Evolutionary conservation across 2,329 filamentous ascomycete species (phyloP).

Genomic region (Talaromyces amestolkiae): DNA sequence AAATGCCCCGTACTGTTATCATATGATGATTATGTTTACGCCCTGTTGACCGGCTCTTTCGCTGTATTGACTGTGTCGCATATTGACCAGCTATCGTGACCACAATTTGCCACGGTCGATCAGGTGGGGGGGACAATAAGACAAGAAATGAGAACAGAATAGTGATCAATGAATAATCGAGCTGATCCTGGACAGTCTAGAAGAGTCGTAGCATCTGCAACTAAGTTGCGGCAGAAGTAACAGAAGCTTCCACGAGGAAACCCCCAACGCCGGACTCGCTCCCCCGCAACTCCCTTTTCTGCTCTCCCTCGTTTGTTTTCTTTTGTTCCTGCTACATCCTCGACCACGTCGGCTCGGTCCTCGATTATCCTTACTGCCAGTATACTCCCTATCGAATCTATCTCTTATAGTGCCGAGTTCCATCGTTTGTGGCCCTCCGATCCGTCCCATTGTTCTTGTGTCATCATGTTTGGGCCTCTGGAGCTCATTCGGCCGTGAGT

Average conservation of each 20-base stretch:
- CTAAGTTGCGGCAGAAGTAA: neutral
- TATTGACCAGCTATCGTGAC: neutral
- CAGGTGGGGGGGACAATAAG: neutral
- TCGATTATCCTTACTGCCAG: neutral
- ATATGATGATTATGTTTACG: neutral
- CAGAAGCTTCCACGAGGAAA: conserved; percentile 17
- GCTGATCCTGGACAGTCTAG: neutral
- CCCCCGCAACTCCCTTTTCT: conserved; percentile 17
- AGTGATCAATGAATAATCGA: neutral
- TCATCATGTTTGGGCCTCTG: conserved; percentile 14
- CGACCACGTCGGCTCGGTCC: neutral
- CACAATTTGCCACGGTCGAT: neutral
- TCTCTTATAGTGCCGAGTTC: neutral
- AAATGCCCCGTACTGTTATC: neutral
- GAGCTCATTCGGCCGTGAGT: conserved; percentile 18
- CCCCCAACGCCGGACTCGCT: conserved; percentile 9
- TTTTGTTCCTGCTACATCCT: neutral
- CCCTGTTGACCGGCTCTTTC: neutral
- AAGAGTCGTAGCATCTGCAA: neutral
- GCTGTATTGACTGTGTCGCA: neutral
- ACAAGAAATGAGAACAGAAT: neutral
- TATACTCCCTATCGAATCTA: neutral
- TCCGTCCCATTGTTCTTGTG: neutral
- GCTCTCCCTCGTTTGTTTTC: neutral
- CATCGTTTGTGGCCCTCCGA: neutral